Evolutionary conservation across 805 yeast species (phyloP), one percentile per base, ranked within the genome.

Genomic region (Saturnispora quitensis): DNA sequence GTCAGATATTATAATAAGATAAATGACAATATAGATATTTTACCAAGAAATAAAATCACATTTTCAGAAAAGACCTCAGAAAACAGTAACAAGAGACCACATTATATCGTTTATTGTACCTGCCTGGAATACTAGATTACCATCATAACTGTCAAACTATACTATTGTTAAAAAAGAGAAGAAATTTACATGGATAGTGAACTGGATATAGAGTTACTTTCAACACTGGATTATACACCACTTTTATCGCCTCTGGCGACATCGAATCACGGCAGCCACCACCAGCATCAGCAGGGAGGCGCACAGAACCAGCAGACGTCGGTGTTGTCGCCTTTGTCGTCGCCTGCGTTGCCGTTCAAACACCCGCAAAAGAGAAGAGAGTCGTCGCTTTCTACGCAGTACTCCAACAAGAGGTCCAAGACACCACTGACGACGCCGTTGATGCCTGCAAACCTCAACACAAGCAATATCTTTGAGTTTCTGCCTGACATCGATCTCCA

Each of bases 141-240:
- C 28, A 25, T 25, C 4, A 25, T 8, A 6, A 25, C 28, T 8
- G 28, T 8, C 28, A 7, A 25, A 25, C 28, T 25, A 25, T 25
- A 25, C 7, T 8, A 25, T 25, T 7, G 9, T 8, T 7, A 25
- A 8, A 25, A 10, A 25, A 25, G 9, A 25, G 28, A 25, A 25
- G 28, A 8, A 25, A 25, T 25, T 25, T 31, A 9, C 6, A 49
- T 49, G 51, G 51, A 49, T 18, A n/a, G 38, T 8, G 51, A 49
- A 35, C 35, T 49, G 28, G 51, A 49, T 40, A 42, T 49, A 27
- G 51, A 49, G 17, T n/a, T 78, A 2, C 67, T 80, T 43, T 81
- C 84, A 1, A 83, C 79, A 54, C 78, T 78, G 47, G 78, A 78
- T 5, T 86, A 83, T 66, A 86, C 93, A 1, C 93, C 95, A 0